phyloP scores from a whole-genome alignment of 2,329 filamentous ascomycete genomes.

The Sporothrix brasiliensis region DNA sequence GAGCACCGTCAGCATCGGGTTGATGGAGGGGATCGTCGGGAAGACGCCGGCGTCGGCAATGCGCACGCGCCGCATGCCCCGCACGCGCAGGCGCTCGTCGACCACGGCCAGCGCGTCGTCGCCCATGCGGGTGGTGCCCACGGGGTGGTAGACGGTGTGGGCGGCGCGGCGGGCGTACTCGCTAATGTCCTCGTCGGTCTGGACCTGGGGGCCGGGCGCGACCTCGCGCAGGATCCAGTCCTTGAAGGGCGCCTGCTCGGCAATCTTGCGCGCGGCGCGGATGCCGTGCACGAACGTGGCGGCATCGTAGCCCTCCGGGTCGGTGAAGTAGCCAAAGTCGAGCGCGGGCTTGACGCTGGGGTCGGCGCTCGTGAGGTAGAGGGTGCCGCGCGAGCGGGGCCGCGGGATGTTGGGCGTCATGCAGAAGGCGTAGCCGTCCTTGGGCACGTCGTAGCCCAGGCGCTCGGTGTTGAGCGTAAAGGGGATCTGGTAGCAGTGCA shows the following conservation, averaged over 20 bases:
- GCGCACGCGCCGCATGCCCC: slow-evolving; percentile 44
- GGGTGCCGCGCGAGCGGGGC: slow-evolving; percentile 69
- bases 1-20: slow-evolving; percentile 74
- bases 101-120: slow-evolving; percentile 36
- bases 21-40: slow-evolving; percentile 37
- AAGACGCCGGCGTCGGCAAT: slow-evolving; percentile 38
- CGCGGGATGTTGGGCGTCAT: slow-evolving; percentile 92
- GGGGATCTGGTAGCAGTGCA: slow-evolving; percentile 96
- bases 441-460: slow-evolving; percentile 66
- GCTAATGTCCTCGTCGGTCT: slow-evolving; percentile 50
- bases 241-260: slow-evolving; percentile 35
- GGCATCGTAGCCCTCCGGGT: slow-evolving; percentile 53
- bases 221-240: slow-evolving; percentile 36
- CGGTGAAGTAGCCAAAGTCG: slow-evolving; percentile 38
- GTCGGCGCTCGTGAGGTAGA: slow-evolving; percentile 37
- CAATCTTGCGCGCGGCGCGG: slow-evolving; percentile 34
- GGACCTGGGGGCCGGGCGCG: slow-evolving; percentile 69
- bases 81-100: slow-evolving; percentile 36
- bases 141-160: slow-evolving; percentile 37
- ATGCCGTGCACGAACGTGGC: slow-evolving; percentile 36
- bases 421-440: slow-evolving; percentile 76
- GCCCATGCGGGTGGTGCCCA: slow-evolving; percentile 37
- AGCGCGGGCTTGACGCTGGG: slow-evolving; percentile 38
- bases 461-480: slow-evolving; percentile 84
- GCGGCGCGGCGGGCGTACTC: slow-evolving; percentile 36